These are phyloP conservation scores for Plenodomus tracheiphilus DNA, from an alignment of 2,329 filamentous ascomycete species.

Conservation along the genomic window DNA sequence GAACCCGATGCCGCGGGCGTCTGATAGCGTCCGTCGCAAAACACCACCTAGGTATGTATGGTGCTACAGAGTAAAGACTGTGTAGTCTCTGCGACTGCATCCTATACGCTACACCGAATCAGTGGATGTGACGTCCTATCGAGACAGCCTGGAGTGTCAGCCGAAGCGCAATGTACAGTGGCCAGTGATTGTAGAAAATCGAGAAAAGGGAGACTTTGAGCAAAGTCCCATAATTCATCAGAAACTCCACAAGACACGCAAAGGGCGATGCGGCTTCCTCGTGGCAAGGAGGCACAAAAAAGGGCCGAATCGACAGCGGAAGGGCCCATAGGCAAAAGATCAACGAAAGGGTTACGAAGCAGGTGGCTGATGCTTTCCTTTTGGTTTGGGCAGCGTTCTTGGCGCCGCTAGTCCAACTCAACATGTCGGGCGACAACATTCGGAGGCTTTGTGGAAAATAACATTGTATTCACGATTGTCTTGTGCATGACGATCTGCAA, in stretches of 20 bases:
- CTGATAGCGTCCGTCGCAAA: background rate
- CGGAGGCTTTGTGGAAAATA: background rate
- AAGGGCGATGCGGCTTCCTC: background rate
- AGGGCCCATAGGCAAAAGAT: background rate
- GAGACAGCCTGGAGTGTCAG: background rate
- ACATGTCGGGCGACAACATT: background rate
- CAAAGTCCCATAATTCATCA: background rate
- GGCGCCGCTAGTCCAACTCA: background rate
- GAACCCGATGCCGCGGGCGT: background rate
- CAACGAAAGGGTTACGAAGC: background rate
- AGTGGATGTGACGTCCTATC: too few relatives aligned
- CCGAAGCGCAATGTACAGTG: background rate
- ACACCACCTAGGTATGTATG: background rate
- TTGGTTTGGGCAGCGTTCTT: background rate
- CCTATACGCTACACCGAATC: too few relatives aligned
- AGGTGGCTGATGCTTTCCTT: background rate
- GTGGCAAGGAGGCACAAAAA: background rate
- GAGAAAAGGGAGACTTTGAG: background rate
- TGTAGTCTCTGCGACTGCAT: too few relatives aligned
- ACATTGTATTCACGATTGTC: background rate
- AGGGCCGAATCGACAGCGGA: background rate
- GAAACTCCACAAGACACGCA: background rate
- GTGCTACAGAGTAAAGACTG: background rate
- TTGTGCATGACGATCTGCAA: background rate
- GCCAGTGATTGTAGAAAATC: background rate